Evolutionary conservation across 2,329 filamentous ascomycete species (phyloP).

Genomic region (Seiridium cupressi): DNA sequence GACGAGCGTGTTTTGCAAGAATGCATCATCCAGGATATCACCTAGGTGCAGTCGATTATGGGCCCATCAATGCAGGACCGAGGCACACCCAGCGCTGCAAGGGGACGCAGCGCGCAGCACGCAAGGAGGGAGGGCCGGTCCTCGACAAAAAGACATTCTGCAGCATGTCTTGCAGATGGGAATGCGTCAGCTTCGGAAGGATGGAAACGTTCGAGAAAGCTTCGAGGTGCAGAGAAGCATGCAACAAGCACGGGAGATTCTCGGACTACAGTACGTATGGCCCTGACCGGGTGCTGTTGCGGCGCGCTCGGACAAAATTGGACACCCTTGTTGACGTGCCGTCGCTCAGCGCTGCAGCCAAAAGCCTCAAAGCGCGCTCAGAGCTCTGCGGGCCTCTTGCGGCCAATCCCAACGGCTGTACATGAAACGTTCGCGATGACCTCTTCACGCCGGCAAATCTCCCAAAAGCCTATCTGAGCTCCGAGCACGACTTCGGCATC

Average conservation of each 20-base stretch:
- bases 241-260: neutral
- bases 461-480: conserved; percentile 1
- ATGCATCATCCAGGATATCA: neutral
- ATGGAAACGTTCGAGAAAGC: conserved; percentile 5
- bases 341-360: neutral
- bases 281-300: neutral
- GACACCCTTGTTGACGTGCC: neutral
- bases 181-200: neutral
- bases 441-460: neutral
- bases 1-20: neutral
- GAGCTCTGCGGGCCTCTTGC: neutral
- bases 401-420: neutral
- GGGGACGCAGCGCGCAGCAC: neutral
- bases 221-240: conserved; percentile 5
- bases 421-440: conserved; percentile 2
- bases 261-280: neutral
- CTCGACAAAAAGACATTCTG: neutral
- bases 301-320: conserved; percentile 4
- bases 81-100: neutral
- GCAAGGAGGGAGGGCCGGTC: neutral
- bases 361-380: neutral
- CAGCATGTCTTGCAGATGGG: neutral
- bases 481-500: conserved; percentile 7
- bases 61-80: neutral
- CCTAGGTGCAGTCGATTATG: neutral